Base-by-base conservation (phyloP, 208 protist species). In the Herpetomonas samuelpessoai region DNA sequence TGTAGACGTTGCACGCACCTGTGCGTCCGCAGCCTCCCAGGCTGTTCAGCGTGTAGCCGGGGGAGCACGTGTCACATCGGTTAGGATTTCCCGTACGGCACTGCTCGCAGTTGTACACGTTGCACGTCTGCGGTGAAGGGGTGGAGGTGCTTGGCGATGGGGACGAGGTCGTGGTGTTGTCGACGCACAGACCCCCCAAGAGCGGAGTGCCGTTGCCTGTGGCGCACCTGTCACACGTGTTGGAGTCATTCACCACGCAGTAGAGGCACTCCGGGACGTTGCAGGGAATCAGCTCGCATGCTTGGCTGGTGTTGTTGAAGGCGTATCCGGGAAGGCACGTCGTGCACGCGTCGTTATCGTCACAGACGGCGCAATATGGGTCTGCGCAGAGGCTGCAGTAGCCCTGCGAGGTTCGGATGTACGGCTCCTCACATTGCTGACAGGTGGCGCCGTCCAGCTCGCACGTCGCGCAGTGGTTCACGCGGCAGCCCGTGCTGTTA, bases 111-210 rank as follows among this genome's bases (percentile, higher is more conserved):
- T 41, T 41, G 35, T 6, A 6, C 35, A 41, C 35, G 35, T 41
- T 41, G 14, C 35, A 41, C 9, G 6, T 41, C 35, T 14, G 9
- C 35, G 35, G 14, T 41, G 35, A 18, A 6, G 35, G 9, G 9
- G 14, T 14, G 35, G 9, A 41, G 9, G 6, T 14, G 35, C 35
- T 14, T 18, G 35, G 6, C 9, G 35, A 41, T 6, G 35, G 35
- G 14, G 35, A 14, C 35, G 35, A 41, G 9, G 35, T 27, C n/a
- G 57, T 45, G 39, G 39, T 31, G 63, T 55, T 62, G 54, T 68
- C 53, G 31, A 28, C 26, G 28, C 63, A 68, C 31, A 57, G 46
- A 25, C 18, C 35, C 47, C 60, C 31, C 30, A 35, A 54, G 55
- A n/a, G n/a, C n/a, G 54, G 61, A 38, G 46, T 49, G 31, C 63